These are phyloP conservation scores for Pisolithus tinctorius DNA, from an alignment of 768 basidiomycete genomes.

Conservation along the genomic window DNA sequence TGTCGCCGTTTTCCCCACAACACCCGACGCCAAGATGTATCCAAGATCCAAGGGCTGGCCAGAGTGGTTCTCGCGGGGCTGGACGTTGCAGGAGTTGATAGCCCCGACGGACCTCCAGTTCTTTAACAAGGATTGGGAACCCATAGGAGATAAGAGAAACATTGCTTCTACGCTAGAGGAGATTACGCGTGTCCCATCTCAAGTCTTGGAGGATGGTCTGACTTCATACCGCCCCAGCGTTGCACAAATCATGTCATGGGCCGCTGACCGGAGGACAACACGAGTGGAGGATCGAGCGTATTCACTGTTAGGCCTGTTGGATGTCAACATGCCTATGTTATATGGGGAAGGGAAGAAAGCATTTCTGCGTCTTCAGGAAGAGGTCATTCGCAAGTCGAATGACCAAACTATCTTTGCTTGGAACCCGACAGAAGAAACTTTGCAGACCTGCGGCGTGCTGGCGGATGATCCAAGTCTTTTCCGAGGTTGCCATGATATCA, in stretches of 20 bases:
- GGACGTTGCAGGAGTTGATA: slow-evolving; percentile 6
- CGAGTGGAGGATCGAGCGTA: slow-evolving; percentile 14
- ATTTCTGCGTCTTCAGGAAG: slow-evolving; percentile 2
- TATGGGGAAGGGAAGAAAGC: slow-evolving; percentile 11
- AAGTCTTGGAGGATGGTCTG: neutral
- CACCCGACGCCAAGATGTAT: neutral
- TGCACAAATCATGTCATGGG: slow-evolving; percentile 11
- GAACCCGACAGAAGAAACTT: neutral
- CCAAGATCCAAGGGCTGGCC: neutral
- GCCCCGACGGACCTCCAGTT: slow-evolving; percentile 12
- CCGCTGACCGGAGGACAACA: slow-evolving; percentile 10
- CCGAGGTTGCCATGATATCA: neutral
- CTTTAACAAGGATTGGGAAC: slow-evolving; percentile 9
- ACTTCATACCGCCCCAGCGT: neutral
- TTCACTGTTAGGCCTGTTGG: slow-evolving; percentile 9
- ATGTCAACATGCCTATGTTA: slow-evolving; percentile 7
- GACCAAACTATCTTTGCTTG: too few species aligned
- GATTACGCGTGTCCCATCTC: neutral
- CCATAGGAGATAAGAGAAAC: neutral
- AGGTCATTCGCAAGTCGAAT: neutral
- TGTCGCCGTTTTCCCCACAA: neutral
- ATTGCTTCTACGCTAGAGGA: neutral
- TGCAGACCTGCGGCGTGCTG: neutral
- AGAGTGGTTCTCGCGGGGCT: slow-evolving; percentile 15
- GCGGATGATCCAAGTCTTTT: neutral